phyloP scores from a whole-genome alignment of 495 filamentous ascomycete genomes.

The Penicillium chermesinum region DNA sequence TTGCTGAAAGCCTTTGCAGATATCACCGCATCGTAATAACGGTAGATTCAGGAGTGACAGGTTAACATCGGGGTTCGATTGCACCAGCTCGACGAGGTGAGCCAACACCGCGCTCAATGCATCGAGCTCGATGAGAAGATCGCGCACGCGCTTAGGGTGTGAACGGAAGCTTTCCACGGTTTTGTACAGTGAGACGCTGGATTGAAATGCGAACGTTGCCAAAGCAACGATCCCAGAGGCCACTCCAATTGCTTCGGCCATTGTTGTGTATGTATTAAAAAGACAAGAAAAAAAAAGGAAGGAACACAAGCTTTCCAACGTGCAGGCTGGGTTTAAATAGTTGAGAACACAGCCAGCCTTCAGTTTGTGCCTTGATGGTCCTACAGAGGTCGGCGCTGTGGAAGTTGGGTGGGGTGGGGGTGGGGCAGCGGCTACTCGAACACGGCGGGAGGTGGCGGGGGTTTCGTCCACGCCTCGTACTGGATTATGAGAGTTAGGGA shows the following conservation, averaged over 20 bases:
- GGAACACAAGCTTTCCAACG: background rate
- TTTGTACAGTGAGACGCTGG: conserved; percentile 33
- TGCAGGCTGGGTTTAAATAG: too few species aligned
- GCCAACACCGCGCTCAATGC: conserved; percentile 33
- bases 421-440: too few species aligned
- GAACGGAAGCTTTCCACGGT: conserved; percentile 36
- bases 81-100: conserved; percentile 27
- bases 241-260: conserved; percentile 29
- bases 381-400: too few species aligned
- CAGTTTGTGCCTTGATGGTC: too few species aligned
- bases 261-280: conserved; percentile 1
- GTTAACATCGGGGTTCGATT: conserved; percentile 8
- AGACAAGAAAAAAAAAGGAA: background rate
- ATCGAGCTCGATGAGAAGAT: conserved; percentile 38
- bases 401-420: too few species aligned
- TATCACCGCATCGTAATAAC: conserved; percentile 21
- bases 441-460: too few species aligned
- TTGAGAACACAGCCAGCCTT: too few species aligned
- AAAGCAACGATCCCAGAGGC: conserved; percentile 25
- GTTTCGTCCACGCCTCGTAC: too few species aligned
- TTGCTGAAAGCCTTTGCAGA: conserved; percentile 23
- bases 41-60: conserved; percentile 18
- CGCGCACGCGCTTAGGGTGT: conserved; percentile 32
- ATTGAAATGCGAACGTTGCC: conserved; percentile 38
- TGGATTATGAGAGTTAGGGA: too few species aligned